Percentiles rank a stretch among this genome's conserved stretches.
These are phyloP conservation scores for Chytriomyces sp. DNA, from an alignment of 192 early-diverging fungal genomes.

Conservation along the genomic window DNA sequence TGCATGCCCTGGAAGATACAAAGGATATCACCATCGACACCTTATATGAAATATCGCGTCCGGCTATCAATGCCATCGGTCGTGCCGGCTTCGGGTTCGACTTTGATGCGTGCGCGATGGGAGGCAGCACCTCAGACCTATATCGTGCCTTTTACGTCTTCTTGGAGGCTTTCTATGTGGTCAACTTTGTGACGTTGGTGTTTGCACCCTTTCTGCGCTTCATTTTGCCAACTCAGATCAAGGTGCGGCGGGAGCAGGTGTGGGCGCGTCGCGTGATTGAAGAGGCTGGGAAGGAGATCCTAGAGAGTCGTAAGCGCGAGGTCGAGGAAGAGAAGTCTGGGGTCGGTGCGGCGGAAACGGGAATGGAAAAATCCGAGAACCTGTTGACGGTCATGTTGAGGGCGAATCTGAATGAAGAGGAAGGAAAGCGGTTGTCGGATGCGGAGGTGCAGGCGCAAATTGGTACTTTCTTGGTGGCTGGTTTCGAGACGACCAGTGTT, in stretches of 20 bases:
- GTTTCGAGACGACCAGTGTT: background rate
- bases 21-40: background rate
- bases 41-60: background rate
- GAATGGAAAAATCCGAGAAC: no score
- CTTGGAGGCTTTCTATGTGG: background rate
- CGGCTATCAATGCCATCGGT: constrained; percentile 15
- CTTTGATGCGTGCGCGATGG: background rate
- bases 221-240: background rate
- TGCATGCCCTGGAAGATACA: background rate
- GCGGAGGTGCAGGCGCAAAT: constrained; percentile 9
- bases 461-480: constrained; percentile 4
- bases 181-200: background rate
- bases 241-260: background rate
- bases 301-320: background rate
- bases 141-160: background rate
- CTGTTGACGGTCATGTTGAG: background rate
- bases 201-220: background rate
- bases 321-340: background rate
- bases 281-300: background rate
- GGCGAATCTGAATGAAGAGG: background rate
- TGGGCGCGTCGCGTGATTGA: background rate
- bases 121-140: background rate
- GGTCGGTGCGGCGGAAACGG: background rate
- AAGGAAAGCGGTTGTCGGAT: background rate
- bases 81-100: constrained; percentile 6